Evolutionary conservation across 2,329 filamentous ascomycete genomes (phyloP).

Genomic region (Cadophora sp.): DNA sequence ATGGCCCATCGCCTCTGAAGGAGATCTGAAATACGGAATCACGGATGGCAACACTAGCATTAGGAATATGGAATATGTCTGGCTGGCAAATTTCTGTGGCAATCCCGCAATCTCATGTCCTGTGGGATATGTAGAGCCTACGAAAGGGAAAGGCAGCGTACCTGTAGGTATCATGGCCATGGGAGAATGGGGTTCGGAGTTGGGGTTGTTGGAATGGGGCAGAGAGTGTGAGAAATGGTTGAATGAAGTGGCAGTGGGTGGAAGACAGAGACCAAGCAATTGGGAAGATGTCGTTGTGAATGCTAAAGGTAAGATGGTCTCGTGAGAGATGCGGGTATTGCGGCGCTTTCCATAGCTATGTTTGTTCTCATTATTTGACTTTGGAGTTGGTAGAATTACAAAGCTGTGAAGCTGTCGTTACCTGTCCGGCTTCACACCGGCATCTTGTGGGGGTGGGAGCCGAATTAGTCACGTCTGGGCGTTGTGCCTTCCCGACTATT

Average conservation of each 20-base stretch:
- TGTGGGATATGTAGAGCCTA: constrained; percentile 67
- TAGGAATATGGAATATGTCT: constrained; percentile 85
- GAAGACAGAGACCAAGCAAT: constrained; percentile 57
- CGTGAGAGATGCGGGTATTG: neutral
- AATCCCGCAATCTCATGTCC: constrained; percentile 78
- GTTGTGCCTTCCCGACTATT: too few relatives aligned
- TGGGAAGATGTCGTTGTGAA: constrained; percentile 64
- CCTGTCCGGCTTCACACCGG: neutral
- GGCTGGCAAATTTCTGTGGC: constrained; percentile 83
- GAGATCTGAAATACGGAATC: constrained; percentile 72
- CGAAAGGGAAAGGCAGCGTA: constrained; percentile 59
- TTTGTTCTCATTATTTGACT: too few relatives aligned
- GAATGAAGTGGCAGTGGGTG: constrained; percentile 54
- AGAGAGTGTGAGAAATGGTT: constrained; percentile 63
- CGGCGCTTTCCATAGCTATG: too few relatives aligned
- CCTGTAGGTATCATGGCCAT: constrained; percentile 69
- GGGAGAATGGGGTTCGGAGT: constrained; percentile 72
- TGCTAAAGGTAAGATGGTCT: constrained; percentile 39
- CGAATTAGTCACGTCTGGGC: neutral
- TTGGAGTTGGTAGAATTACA: neutral
- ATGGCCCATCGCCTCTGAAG: constrained; percentile 65
- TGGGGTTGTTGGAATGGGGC: constrained; percentile 67
- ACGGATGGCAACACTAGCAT: constrained; percentile 76
- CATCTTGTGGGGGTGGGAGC: neutral
- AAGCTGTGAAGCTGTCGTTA: neutral